phyloP scores from a whole-genome alignment of 352 stramenopile species.

The Phytophthora constricta region DNA sequence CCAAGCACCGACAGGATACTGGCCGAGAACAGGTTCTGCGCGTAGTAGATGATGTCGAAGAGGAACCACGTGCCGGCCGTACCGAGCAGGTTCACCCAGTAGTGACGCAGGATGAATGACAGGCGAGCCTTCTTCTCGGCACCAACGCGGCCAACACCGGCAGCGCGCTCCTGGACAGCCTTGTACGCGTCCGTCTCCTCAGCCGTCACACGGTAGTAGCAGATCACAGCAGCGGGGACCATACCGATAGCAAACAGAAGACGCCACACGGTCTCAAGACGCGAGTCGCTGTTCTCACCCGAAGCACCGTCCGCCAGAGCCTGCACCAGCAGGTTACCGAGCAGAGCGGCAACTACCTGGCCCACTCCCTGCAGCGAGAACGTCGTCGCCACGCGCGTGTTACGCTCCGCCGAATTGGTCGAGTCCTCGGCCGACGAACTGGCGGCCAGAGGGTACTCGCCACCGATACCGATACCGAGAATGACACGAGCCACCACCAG shows the following conservation, averaged over 20 bases:
- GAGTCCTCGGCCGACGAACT: conserved; percentile 44
- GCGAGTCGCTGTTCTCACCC: conserved; percentile 36
- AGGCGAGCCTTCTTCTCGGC: conserved; percentile 17
- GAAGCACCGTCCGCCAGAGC: conserved; percentile 29
- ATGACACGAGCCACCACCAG: conserved; percentile 47
- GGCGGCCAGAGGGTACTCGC: conserved; percentile 47
- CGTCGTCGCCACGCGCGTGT: conserved; percentile 39
- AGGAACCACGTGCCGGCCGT: conserved; percentile 68
- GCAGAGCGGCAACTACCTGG: conserved; percentile 35
- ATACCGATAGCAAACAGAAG: conserved; percentile 55
- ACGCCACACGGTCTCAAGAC: conserved; percentile 60
- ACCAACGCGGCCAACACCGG: background rate
- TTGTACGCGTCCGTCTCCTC: conserved; percentile 55
- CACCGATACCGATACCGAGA: conserved; percentile 46
- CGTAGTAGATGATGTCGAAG: conserved; percentile 75
- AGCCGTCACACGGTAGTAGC: conserved; percentile 51
- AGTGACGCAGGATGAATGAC: conserved; percentile 49
- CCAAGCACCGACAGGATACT: conserved; percentile 49
- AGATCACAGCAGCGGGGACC: conserved; percentile 47
- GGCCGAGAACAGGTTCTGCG: conserved; percentile 61
- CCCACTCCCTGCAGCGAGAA: conserved; percentile 52
- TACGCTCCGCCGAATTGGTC: conserved; percentile 28
- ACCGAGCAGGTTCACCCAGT: conserved; percentile 41
- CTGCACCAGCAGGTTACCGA: conserved; percentile 42
- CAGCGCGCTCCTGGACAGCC: conserved; percentile 24